These are phyloP conservation scores for Pecoramyces ruminantium DNA, from an alignment of 192 early-diverging fungal genomes.

Conservation along the genomic window DNA sequence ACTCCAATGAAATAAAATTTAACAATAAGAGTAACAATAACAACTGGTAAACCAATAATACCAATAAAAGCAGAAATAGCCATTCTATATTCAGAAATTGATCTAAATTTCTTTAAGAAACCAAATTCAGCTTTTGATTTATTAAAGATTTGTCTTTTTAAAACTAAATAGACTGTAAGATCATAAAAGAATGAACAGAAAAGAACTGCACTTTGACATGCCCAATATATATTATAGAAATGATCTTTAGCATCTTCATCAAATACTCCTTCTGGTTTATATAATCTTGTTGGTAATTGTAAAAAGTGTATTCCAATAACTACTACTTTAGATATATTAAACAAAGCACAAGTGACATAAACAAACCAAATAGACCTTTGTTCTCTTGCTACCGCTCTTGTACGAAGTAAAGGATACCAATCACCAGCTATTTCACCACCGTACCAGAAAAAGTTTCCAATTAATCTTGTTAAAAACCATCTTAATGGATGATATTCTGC, in stretches of 20 bases:
- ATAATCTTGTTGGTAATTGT: neutral
- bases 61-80: neutral
- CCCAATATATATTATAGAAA: neutral
- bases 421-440: neutral
- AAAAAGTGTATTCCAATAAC: neutral
- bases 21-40: neutral
- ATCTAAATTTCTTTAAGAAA: neutral
- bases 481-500: neutral
- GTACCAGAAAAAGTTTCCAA: neutral
- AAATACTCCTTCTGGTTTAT: neutral
- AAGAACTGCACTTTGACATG: neutral
- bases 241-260: neutral
- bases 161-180: neutral
- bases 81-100: neutral
- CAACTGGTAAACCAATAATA: neutral
- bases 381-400: neutral
- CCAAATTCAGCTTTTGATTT: neutral
- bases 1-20: neutral
- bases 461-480: neutral
- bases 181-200: neutral
- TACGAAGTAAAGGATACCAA: neutral
- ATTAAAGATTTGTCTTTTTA: neutral
- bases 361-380: neutral
- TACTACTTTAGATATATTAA: neutral
- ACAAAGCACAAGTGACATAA: neutral